phyloP scores from a whole-genome alignment of 1,284 basidiomycete genomes.

The Cutaneotrichosporon curvatum region DNA sequence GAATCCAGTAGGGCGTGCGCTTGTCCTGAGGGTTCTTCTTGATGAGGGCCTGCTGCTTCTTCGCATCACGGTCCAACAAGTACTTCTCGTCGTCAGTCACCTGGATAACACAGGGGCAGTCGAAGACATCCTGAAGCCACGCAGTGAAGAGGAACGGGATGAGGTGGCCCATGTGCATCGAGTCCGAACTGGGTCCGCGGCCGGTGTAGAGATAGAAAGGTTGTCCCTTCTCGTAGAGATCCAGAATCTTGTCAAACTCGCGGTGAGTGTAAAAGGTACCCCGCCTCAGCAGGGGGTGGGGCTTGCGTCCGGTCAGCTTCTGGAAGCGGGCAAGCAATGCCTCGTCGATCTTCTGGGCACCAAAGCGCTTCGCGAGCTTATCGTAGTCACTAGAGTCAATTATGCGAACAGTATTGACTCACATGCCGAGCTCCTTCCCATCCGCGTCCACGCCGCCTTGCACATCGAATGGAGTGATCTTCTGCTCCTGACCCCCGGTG shows the following conservation, averaged over 20 bases:
- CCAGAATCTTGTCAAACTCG: constrained; percentile 87
- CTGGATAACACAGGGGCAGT: constrained; percentile 89
- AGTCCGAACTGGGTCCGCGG: constrained; percentile 89
- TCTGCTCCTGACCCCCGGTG: constrained; percentile 55
- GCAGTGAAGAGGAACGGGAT: constrained; percentile 97
- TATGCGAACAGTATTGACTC: constrained; percentile 7
- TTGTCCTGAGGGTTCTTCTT: constrained; percentile 43
- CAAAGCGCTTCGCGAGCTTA: constrained; percentile 90
- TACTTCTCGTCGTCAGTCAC: constrained; percentile 99
- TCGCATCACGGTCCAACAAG: constrained; percentile 80
- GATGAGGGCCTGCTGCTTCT: constrained; percentile 42
- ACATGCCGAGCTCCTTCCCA: constrained; percentile 79
- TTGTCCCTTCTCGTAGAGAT: constrained; percentile 92
- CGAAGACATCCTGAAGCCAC: constrained; percentile 97
- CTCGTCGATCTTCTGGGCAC: constrained; percentile 72
- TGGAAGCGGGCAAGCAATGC: constrained; percentile 84
- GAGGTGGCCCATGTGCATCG: constrained; percentile 97
- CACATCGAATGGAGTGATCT: constrained; percentile 97
- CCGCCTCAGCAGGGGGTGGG: constrained; percentile 84
- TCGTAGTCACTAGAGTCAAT: constrained; percentile 68
- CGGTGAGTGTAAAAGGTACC: constrained; percentile 98
- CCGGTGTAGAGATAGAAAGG: constrained; percentile 99
- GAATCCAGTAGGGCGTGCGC: constrained; percentile 55
- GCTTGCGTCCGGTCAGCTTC: constrained; percentile 76
- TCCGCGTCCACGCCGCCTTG: constrained; percentile 83